These are phyloP conservation scores for Dictyophora rubrovolvata DNA, from an alignment of 768 basidiomycete species.

Conservation along the genomic window DNA sequence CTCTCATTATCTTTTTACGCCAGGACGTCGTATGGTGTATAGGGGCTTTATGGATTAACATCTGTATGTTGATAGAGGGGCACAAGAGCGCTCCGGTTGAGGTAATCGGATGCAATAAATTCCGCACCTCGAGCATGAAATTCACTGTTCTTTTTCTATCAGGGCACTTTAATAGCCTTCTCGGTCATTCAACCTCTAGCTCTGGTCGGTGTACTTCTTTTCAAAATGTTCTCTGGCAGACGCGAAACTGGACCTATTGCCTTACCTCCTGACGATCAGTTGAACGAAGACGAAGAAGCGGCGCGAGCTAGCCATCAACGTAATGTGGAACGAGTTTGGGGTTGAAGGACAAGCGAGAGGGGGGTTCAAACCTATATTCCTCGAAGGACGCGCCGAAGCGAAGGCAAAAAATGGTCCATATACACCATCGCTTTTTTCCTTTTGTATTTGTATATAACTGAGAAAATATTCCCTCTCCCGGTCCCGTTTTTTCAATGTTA, in stretches of 20 bases:
- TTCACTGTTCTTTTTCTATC: neutral
- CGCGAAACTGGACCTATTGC: constrained; percentile 28
- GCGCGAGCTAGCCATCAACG: neutral
- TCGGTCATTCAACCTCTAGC: constrained; percentile 58
- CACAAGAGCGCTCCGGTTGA: constrained; percentile 59
- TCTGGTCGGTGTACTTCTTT: constrained; percentile 37
- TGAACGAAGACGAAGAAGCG: constrained; percentile 8
- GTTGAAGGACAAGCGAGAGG: neutral
- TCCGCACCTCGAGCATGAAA: neutral
- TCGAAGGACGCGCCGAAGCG: neutral
- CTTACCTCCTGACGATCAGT: constrained; percentile 31
- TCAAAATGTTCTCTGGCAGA: constrained; percentile 19
- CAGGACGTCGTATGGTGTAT: constrained; percentile 68
- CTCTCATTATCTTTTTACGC: constrained; percentile 44
- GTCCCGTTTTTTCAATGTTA: neutral
- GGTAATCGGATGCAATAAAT: constrained; percentile 25
- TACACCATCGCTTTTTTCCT: neutral
- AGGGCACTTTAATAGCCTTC: constrained; percentile 56
- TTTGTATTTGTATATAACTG: neutral
- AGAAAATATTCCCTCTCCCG: neutral
- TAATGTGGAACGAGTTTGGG: constrained; percentile 5
- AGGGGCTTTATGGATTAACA: constrained; percentile 64
- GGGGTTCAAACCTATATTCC: neutral
- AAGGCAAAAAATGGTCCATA: neutral
- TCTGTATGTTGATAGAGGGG: constrained; percentile 48